Percentiles rank a stretch among this genome's conserved stretches.
phyloP scores from a whole-genome alignment of 2,329 filamentous ascomycete genomes.

The Penicillium sp. region DNA sequence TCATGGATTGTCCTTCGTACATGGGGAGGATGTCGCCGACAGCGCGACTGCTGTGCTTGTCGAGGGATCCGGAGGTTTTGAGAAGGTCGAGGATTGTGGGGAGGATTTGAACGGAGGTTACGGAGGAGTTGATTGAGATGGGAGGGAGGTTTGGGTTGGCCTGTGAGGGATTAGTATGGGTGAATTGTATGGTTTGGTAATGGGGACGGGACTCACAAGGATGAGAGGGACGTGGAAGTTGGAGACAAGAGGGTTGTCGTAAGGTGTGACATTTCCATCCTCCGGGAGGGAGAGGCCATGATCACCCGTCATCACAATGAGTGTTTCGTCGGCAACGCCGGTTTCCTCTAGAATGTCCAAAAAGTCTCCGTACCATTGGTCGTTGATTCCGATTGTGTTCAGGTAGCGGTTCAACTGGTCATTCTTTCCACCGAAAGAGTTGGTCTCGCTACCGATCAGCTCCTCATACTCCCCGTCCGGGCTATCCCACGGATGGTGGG shows the following conservation, averaged over 20 bases:
- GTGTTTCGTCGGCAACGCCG: slow-evolving; percentile 34
- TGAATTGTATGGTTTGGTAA: not conserved
- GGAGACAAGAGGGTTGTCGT: slow-evolving; percentile 31
- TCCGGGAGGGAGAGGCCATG: slow-evolving; percentile 34
- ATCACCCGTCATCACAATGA: slow-evolving; percentile 35
- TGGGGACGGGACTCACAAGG: slow-evolving; percentile 7
- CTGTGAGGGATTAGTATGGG: slow-evolving; percentile 1
- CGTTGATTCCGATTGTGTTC: slow-evolving; percentile 33
- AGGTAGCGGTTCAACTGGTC: slow-evolving; percentile 32
- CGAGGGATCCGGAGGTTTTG: slow-evolving; percentile 46
- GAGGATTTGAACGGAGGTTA: slow-evolving; percentile 41
- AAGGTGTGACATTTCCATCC: slow-evolving; percentile 31
- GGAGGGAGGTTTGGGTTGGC: slow-evolving; percentile 30
- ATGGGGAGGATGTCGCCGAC: slow-evolving; percentile 48
- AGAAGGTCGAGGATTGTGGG: slow-evolving; percentile 55
- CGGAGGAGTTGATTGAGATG: slow-evolving; percentile 26
- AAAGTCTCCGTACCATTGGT: slow-evolving; percentile 33
- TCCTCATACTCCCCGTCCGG: slow-evolving; percentile 28
- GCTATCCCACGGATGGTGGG: slow-evolving; percentile 32
- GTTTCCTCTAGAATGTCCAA: slow-evolving; percentile 31
- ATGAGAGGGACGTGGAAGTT: slow-evolving; percentile 34
- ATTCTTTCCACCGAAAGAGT: slow-evolving; percentile 17
- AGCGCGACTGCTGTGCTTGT: slow-evolving; percentile 34
- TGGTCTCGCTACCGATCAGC: slow-evolving; percentile 15
- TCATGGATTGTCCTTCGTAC: slow-evolving; percentile 54